These are phyloP conservation scores for Verticillium longisporum DNA, from an alignment of 2,329 filamentous ascomycete species.

Conservation along the genomic window DNA sequence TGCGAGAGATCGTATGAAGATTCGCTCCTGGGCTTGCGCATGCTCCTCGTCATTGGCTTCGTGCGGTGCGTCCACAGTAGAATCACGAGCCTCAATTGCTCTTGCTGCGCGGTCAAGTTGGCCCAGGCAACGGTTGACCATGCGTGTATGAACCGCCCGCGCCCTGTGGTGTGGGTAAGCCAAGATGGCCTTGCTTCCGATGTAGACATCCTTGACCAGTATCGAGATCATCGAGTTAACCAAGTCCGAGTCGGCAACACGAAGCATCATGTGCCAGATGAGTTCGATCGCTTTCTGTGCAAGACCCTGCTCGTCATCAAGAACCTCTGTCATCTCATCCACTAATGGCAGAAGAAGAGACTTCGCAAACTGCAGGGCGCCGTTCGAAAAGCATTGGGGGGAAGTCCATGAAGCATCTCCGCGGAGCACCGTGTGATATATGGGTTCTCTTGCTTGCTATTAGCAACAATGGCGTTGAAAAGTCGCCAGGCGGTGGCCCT, in stretches of 20 bases:
- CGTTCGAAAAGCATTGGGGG: conserved; percentile 53
- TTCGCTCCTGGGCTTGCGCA: conserved; percentile 35
- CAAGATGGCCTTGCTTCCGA: conserved; percentile 48
- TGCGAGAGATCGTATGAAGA: conserved; percentile 62
- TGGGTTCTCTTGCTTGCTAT: conserved; percentile 39
- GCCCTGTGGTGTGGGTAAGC: conserved; percentile 42
- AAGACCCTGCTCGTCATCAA: conserved; percentile 45
- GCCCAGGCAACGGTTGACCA: conserved; percentile 67
- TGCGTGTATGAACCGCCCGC: conserved; percentile 55
- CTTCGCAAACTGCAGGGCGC: conserved; percentile 57
- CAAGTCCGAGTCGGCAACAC: conserved; percentile 54
- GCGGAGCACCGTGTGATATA: conserved; percentile 49
- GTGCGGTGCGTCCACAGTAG: conserved; percentile 32
- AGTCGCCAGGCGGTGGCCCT: conserved; percentile 64
- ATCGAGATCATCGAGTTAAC: conserved; percentile 55
- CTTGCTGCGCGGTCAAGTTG: conserved; percentile 61
- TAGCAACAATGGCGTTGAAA: conserved; percentile 42
- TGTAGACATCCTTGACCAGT: conserved; percentile 65
- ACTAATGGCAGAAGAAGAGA: conserved; percentile 41
- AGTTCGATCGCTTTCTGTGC: conserved; percentile 56
- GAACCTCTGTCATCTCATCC: conserved; percentile 33
- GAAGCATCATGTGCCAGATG: conserved; percentile 77
- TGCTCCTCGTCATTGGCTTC: conserved; percentile 44
- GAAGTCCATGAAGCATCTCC: conserved; percentile 49
- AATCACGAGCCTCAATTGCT: conserved; percentile 32